A percentile compares a stretch with the other conserved stretches of the same genome.
phyloP scores from a whole-genome alignment of 1,284 basidiomycete species.

The Pseudozyma thailandica region DNA sequence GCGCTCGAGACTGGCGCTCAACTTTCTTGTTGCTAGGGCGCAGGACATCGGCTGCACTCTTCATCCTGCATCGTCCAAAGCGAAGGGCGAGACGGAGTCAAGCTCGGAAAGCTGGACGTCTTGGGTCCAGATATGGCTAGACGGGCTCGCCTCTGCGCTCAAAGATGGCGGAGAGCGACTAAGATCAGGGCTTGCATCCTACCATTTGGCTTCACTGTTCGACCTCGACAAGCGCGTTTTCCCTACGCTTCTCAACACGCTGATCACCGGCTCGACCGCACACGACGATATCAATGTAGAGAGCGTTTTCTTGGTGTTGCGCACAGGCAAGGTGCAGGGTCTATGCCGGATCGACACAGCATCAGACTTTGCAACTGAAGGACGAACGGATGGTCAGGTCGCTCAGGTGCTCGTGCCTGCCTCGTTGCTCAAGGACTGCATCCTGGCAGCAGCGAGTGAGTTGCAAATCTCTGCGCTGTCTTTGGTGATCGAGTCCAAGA shows the following conservation, averaged over 20 bases:
- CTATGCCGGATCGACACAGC: slow-evolving; percentile 33
- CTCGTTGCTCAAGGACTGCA: slow-evolving; percentile 43
- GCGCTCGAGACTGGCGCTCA: slow-evolving; percentile 31
- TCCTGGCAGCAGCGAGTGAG: slow-evolving; percentile 45
- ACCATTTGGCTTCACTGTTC: slow-evolving; percentile 41
- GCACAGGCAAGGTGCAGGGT: slow-evolving; percentile 38
- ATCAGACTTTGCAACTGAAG: slow-evolving; percentile 29
- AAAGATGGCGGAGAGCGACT: slow-evolving; percentile 38
- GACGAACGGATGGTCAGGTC: slow-evolving; percentile 8
- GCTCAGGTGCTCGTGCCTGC: slow-evolving; percentile 39
- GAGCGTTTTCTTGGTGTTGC: slow-evolving; percentile 40
- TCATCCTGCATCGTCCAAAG: slow-evolving; percentile 4
- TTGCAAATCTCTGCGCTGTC: slow-evolving; percentile 54
- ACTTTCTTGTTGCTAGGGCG: slow-evolving; percentile 31
- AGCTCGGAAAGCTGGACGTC: slow-evolving; percentile 16
- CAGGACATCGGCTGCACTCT: slow-evolving; percentile 26
- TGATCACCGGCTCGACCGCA: slow-evolving; percentile 10
- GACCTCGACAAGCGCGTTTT: slow-evolving; percentile 41
- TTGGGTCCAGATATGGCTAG: slow-evolving; percentile 32
- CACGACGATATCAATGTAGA: slow-evolving; percentile 31
- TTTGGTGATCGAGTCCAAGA: slow-evolving; percentile 55
- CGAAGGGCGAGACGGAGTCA: background rate
- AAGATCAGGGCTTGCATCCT: slow-evolving; percentile 46
- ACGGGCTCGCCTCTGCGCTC: slow-evolving; percentile 20
- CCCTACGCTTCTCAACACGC: slow-evolving; percentile 27